Conservation (phyloP, 2,329 filamentous ascomycete species). For the Macrophomina tecta region DNA sequence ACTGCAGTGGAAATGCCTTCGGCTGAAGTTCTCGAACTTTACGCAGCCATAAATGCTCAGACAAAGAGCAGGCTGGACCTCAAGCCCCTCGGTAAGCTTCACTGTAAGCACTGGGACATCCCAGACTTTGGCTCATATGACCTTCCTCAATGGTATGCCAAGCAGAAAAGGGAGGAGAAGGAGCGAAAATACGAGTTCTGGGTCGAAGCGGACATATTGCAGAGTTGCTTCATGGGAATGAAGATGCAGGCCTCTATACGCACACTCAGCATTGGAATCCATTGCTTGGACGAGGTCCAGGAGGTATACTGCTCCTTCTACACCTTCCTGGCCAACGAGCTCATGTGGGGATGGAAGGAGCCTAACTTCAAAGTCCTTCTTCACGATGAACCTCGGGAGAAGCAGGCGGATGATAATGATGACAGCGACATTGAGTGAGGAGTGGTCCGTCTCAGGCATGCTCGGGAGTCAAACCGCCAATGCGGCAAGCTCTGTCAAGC, state of each 20-base stretch:
- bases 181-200: constrained; percentile 59
- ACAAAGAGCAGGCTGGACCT: constrained; percentile 50
- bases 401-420: not conserved
- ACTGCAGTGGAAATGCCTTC: constrained; percentile 57
- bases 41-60: constrained; percentile 44
- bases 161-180: constrained; percentile 42
- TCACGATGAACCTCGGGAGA: not conserved
- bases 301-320: constrained; percentile 53
- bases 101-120: constrained; percentile 57
- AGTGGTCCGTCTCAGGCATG: not conserved
- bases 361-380: not conserved
- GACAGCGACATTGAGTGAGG: not conserved
- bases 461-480: not conserved
- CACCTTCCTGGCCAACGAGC: constrained; percentile 52
- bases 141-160: constrained; percentile 41
- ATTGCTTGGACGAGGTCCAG: constrained; percentile 43
- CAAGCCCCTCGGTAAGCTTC: constrained; percentile 59
- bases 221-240: constrained; percentile 65
- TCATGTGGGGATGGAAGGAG: constrained; percentile 34
- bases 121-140: constrained; percentile 49
- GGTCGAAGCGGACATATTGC: constrained; percentile 67
- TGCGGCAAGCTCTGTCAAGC: not conserved
- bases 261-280: constrained; percentile 4
- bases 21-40: constrained; percentile 55
- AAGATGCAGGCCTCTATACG: constrained; percentile 46